A percentile compares a stretch with the other conserved stretches of the same genome.
These are phyloP conservation scores for Pterulicium gracile DNA, from an alignment of 1,284 basidiomycete species.

Conservation along the genomic window DNA sequence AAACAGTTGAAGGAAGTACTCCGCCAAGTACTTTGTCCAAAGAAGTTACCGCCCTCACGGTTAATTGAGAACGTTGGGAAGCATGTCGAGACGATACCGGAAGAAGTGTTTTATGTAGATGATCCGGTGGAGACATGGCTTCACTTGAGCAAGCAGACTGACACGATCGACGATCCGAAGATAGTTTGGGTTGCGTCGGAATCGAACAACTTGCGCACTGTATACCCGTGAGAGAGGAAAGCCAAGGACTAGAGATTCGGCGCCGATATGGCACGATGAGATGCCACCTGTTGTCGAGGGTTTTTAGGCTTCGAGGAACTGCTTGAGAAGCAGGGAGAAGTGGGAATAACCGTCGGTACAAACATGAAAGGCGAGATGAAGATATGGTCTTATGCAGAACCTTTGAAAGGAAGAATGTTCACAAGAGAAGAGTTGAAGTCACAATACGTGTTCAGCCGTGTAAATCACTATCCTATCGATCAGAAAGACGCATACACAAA, in stretches of 20 bases:
- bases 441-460: neutral
- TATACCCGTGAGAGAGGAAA: slow-evolving; percentile 10
- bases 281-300: neutral
- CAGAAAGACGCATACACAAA: neutral
- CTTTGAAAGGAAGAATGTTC: neutral
- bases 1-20: neutral
- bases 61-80: neutral
- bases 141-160: too few species aligned
- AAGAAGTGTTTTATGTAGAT: neutral
- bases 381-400: neutral
- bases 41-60: neutral
- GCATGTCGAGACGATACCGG: neutral
- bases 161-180: neutral
- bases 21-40: too few species aligned
- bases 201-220: neutral
- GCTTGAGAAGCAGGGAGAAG: neutral
- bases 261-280: neutral
- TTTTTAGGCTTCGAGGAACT: neutral
- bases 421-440: neutral
- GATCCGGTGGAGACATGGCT: neutral
- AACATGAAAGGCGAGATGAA: neutral
- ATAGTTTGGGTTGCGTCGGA: neutral
- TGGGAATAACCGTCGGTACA: neutral
- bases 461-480: neutral
- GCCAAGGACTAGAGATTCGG: neutral